Evolutionary conservation across 495 filamentous ascomycete genomes (phyloP).

Genomic region (Aspergillus hancockii): DNA sequence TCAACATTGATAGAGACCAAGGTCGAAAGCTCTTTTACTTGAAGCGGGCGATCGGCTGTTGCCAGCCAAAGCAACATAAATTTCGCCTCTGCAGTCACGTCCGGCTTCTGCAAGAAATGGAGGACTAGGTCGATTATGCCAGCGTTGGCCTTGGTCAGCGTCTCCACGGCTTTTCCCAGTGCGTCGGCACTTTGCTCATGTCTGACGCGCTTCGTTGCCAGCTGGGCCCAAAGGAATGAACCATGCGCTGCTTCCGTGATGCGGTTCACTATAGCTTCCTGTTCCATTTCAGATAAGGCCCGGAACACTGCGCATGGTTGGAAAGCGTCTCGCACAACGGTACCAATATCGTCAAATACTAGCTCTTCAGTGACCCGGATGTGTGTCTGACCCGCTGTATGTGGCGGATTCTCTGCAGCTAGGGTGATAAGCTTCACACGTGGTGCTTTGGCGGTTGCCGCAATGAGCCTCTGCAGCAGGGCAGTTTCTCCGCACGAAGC

Average conservation of each 20-base stretch:
- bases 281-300: constrained; percentile 14
- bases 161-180: constrained; percentile 31
- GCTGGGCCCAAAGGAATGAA: constrained; percentile 45
- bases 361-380: constrained; percentile 23
- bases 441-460: constrained; percentile 22
- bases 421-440: constrained; percentile 40
- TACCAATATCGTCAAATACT: constrained; percentile 27
- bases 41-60: constrained; percentile 36
- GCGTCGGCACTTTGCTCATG: constrained; percentile 25
- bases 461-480: constrained; percentile 30
- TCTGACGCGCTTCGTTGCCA: constrained; percentile 33
- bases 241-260: constrained; percentile 34
- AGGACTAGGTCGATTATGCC: constrained; percentile 33
- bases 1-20: constrained; percentile 34
- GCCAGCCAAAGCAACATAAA: constrained; percentile 40
- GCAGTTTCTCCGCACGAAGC: constrained; percentile 29
- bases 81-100: constrained; percentile 30
- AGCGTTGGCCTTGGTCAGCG: constrained; percentile 27
- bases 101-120: constrained; percentile 20
- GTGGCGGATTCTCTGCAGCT: constrained; percentile 26
- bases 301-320: constrained; percentile 10
- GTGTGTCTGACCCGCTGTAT: constrained; percentile 10
- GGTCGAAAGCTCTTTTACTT: constrained; percentile 29
- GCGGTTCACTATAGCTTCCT: constrained; percentile 32
- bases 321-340: constrained; percentile 24